Percentiles rank a stretch among this genome's conserved stretches.
Conservation (phyloP, 169 alveolate species). For the Cyclospora cayetanensis region DNA sequence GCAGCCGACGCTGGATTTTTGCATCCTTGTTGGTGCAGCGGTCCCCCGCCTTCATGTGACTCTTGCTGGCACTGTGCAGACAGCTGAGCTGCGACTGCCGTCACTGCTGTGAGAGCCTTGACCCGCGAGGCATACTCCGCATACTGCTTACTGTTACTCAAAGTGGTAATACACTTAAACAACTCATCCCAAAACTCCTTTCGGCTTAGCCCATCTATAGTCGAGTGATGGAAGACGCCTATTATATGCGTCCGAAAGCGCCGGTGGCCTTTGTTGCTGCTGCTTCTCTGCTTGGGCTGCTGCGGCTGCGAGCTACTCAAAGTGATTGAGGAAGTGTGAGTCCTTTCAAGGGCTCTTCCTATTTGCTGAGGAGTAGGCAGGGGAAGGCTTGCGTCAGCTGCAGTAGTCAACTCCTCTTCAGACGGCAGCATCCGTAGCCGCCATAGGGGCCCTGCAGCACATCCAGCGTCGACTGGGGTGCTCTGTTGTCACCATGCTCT, state of each 20-base stretch:
- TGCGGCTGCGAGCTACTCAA: background rate
- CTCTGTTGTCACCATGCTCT: background rate
- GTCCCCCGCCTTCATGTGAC: background rate
- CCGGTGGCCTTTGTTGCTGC: constrained; percentile 22
- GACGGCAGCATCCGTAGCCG: constrained; percentile 69
- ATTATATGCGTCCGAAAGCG: constrained; percentile 73
- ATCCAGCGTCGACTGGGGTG: background rate
- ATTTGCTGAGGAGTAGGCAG: background rate
- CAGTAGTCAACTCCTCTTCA: background rate
- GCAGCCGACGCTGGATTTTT: background rate
- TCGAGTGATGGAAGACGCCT: constrained; percentile 79
- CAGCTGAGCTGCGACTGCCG: constrained; percentile 16
- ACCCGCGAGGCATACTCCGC: constrained; percentile 33
- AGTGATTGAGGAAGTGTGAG: background rate
- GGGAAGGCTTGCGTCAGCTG: constrained; percentile 23
- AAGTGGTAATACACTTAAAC: background rate
- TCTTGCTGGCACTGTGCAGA: background rate
- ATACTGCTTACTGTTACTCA: constrained; percentile 10
- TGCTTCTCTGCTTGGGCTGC: background rate
- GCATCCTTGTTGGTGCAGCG: constrained; percentile 3
- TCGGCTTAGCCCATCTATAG: constrained; percentile 78
- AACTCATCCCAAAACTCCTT: constrained; percentile 79
- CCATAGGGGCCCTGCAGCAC: constrained; percentile 69
- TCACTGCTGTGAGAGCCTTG: constrained; percentile 53
- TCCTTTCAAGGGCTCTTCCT: background rate